Percentiles rank a stretch among this genome's conserved stretches.
These are phyloP conservation scores for Aphanomyces euteiches DNA, from an alignment of 352 stramenopile genomes.

Conservation along the genomic window DNA sequence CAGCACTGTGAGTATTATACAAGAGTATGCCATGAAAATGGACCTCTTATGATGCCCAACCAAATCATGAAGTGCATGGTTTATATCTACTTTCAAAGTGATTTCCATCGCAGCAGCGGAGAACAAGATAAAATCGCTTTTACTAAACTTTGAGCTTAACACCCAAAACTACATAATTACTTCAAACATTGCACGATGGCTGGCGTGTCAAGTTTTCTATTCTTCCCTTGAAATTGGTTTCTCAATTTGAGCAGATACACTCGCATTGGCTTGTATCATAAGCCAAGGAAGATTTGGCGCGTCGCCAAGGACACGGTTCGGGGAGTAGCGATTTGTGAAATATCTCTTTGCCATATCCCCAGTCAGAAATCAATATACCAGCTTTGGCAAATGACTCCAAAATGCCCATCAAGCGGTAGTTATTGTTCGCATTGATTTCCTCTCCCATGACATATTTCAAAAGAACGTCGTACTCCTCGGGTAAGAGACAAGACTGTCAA, in stretches of 20 bases:
- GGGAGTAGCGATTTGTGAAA: background rate
- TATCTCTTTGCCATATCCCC: background rate
- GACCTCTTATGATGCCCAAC: too few relatives aligned
- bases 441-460: slow-evolving; percentile 4
- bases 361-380: background rate
- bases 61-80: too few relatives aligned
- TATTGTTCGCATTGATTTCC: background rate
- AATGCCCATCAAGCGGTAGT: background rate
- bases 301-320: background rate
- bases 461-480: background rate
- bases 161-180: too few relatives aligned
- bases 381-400: background rate
- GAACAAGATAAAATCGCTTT: too few relatives aligned
- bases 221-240: slow-evolving; percentile 18
- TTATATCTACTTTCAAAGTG: too few relatives aligned
- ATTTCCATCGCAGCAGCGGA: too few relatives aligned
- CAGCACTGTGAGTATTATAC: too few relatives aligned
- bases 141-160: too few relatives aligned
- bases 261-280: background rate
- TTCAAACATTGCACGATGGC: background rate
- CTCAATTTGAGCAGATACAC: slow-evolving; percentile 11
- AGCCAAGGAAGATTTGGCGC: background rate
- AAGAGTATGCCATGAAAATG: too few relatives aligned
- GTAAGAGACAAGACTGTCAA: background rate
- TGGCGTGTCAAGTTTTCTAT: background rate